These are phyloP conservation scores for Purpureocillium takamizusanense DNA, from an alignment of 2,329 filamentous ascomycete species.

Conservation along the genomic window DNA sequence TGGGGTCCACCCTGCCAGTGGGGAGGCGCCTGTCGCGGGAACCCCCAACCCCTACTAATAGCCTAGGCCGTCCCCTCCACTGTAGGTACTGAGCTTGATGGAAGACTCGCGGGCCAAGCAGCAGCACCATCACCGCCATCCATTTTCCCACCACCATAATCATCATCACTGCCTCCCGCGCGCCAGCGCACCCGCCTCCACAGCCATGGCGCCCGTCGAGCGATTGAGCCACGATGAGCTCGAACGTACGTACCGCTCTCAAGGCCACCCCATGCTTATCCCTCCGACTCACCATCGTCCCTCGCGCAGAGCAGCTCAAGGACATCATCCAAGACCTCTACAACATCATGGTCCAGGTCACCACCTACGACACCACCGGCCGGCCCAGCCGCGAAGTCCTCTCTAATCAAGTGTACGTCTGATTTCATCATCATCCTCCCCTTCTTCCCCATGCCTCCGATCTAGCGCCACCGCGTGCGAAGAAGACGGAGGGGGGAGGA, in stretches of 20 bases:
- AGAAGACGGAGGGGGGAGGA: not conserved
- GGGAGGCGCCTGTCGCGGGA: no score
- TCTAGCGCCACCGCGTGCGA: not conserved
- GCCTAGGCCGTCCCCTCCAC: not conserved
- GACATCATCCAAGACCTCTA: constrained; percentile 56
- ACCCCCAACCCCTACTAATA: no score
- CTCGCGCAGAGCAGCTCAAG: constrained; percentile 43
- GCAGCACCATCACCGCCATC: not conserved
- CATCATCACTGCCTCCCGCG: not conserved
- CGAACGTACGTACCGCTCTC: constrained; percentile 22
- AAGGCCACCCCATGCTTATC: not conserved
- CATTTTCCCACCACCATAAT: not conserved
- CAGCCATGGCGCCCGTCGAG: constrained; percentile 32
- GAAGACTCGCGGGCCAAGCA: no score
- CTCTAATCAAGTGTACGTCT: constrained; percentile 37
- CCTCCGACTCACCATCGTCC: not conserved
- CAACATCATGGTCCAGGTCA: constrained; percentile 53
- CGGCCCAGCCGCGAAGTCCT: constrained; percentile 48
- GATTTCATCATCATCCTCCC: not conserved
- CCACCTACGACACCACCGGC: constrained; percentile 47
- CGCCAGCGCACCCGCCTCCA: not conserved
- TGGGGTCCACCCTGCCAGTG: no score
- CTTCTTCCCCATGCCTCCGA: not conserved
- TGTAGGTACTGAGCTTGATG: not conserved
- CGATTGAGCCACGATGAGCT: constrained; percentile 26